These are phyloP conservation scores for Karstenula rhodostoma DNA, from an alignment of 2,329 filamentous ascomycete genomes.

Conservation along the genomic window DNA sequence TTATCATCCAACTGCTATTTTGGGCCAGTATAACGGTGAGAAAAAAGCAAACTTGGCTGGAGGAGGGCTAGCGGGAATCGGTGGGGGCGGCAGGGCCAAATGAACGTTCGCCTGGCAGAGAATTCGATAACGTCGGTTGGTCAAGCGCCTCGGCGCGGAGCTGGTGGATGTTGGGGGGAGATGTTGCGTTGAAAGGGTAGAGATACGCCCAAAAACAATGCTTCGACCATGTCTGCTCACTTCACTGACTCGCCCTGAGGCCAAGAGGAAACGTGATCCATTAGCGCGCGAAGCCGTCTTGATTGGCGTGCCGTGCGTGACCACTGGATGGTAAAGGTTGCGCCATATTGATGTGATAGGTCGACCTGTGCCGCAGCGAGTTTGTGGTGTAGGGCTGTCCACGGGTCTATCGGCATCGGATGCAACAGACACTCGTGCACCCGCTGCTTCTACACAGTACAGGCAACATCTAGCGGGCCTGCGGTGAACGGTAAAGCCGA, in stretches of 20 bases:
- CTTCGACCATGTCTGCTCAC: background rate
- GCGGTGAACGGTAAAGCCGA: no score
- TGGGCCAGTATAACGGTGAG: background rate
- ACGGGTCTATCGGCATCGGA: background rate
- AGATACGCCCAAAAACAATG: background rate
- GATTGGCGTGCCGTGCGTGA: background rate
- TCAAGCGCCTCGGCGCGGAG: background rate
- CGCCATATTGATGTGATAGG: background rate
- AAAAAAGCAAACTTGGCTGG: background rate
- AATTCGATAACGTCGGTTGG: background rate
- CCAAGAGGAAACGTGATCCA: background rate
- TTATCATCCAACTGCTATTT: slow-evolving; percentile 10
- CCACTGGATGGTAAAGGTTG: background rate
- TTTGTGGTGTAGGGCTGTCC: background rate
- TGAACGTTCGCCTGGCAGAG: background rate
- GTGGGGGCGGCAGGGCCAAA: background rate
- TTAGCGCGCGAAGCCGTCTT: background rate
- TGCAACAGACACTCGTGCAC: background rate
- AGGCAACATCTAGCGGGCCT: no score
- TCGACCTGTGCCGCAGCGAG: background rate
- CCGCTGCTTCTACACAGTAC: no score
- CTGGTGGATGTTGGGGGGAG: background rate
- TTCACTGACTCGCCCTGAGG: background rate
- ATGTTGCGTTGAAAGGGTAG: background rate
- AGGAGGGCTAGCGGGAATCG: background rate